phyloP scores from a whole-genome alignment of 805 yeast species.

The Schwanniomyces polymorphus region DNA sequence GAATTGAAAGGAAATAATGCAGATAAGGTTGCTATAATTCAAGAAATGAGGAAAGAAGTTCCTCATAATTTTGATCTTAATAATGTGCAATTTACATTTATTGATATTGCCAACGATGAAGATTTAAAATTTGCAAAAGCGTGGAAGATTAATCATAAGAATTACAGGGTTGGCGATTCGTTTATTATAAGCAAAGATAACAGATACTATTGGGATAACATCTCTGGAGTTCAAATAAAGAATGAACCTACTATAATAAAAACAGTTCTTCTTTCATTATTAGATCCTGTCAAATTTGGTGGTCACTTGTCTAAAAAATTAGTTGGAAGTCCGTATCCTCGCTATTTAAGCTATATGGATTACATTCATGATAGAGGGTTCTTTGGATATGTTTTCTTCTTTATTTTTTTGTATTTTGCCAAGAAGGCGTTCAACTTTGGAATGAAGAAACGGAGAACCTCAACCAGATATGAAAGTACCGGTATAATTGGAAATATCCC shows the following conservation, averaged over 20 bases:
- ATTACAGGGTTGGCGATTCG: conserved; percentile 53
- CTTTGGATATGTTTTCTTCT: conserved; percentile 36
- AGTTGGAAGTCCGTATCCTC: conserved; percentile 45
- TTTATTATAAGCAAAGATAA: conserved; percentile 51
- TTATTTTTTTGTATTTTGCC: conserved; percentile 10
- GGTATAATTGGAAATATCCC: conserved; percentile 22
- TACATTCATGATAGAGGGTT: conserved; percentile 44
- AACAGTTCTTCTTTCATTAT: conserved; percentile 36
- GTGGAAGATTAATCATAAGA: conserved; percentile 38
- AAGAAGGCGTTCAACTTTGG: conserved; percentile 1
- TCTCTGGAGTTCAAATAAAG: conserved; percentile 35
- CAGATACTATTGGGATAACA: conserved; percentile 30
- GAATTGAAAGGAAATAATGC: conserved; percentile 41
- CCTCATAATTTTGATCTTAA: conserved; percentile 46
- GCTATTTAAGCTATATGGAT: conserved; percentile 41
- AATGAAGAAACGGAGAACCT: conserved; percentile 3
- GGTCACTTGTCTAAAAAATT: conserved; percentile 22
- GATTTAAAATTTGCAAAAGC: conserved; percentile 25
- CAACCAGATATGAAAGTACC: conserved; percentile 1
- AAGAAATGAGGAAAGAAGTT: conserved; percentile 50
- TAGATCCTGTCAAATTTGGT: conserved; percentile 27
- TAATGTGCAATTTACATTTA: conserved; percentile 45
- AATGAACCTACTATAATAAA: conserved; percentile 32
- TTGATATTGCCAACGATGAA: conserved; percentile 47
- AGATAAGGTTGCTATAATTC: conserved; percentile 41